Conservation (phyloP, 805 yeast genomes). For the Zygoascus ofunaensis region DNA sequence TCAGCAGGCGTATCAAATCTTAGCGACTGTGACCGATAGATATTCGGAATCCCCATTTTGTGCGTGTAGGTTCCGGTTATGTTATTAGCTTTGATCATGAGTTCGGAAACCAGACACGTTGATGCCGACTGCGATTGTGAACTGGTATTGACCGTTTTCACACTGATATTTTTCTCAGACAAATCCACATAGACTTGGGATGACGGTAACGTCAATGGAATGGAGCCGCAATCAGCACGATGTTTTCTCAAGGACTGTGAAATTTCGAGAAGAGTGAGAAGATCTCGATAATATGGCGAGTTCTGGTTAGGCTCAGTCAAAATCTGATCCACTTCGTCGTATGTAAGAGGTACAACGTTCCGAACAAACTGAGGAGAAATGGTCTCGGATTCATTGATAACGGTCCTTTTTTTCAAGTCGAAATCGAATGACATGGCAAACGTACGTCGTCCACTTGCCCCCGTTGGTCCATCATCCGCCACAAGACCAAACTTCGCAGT, state of each 20-base stretch:
- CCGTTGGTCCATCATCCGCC: conserved; percentile 10
- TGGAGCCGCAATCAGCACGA: conserved; percentile 35
- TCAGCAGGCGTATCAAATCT: conserved; percentile 23
- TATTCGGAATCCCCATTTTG: conserved; percentile 19
- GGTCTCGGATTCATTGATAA: conserved; percentile 16
- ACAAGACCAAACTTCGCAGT: conserved; percentile 47
- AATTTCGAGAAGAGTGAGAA: conserved; percentile 30
- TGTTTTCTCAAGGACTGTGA: conserved; percentile 23
- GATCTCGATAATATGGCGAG: conserved; percentile 26
- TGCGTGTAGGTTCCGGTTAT: conserved; percentile 23
- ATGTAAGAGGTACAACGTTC: conserved; percentile 49
- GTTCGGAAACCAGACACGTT: conserved; percentile 72
- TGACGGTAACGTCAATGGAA: conserved; percentile 25
- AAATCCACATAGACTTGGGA: conserved; percentile 10
- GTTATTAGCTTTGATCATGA: conserved; percentile 76
- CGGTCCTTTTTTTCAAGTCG: conserved; percentile 20
- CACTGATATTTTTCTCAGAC: conserved; percentile 2
- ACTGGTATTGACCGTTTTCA: conserved; percentile 16
- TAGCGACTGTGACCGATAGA: conserved; percentile 22
- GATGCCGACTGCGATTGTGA: conserved; percentile 42
- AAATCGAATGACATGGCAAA: conserved; percentile 36
- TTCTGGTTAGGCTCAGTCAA: conserved; percentile 27
- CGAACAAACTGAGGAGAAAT: conserved; percentile 36
- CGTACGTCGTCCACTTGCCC: conserved; percentile 33
- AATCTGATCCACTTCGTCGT: conserved; percentile 49